phyloP scores from a whole-genome alignment of 2,329 filamentous ascomycete species.

The Ramularia endophylla region DNA sequence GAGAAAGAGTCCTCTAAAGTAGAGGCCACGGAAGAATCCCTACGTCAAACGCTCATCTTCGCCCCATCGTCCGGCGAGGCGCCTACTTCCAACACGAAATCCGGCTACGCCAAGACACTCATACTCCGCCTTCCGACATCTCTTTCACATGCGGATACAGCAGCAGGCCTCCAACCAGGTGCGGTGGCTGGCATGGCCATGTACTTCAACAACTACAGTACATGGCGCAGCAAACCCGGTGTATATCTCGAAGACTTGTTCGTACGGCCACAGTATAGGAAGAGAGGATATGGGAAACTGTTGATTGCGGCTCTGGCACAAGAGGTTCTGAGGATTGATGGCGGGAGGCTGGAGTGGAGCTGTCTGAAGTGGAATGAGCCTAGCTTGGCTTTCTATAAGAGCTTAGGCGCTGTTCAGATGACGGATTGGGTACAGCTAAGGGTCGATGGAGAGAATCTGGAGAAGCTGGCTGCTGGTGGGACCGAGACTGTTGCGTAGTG shows the following conservation, averaged over 20 bases:
- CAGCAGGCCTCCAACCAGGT: slow-evolving; percentile 24
- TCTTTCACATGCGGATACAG: slow-evolving; percentile 17
- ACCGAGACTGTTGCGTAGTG: no score
- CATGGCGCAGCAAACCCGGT: slow-evolving; percentile 80
- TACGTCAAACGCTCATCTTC: slow-evolving; percentile 73
- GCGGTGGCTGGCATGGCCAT: slow-evolving; percentile 70
- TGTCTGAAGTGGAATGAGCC: slow-evolving; percentile 92
- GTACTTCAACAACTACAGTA: slow-evolving; percentile 95
- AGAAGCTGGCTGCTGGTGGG: slow-evolving; percentile 60
- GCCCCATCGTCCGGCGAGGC: slow-evolving; percentile 40
- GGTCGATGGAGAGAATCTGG: slow-evolving; percentile 61
- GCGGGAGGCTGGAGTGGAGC: slow-evolving; percentile 78
- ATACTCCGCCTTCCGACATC: slow-evolving; percentile 50
- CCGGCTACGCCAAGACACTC: slow-evolving; percentile 69
- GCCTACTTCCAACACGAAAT: slow-evolving; percentile 33
- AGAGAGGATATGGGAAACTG: slow-evolving; percentile 71
- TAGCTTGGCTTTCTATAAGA: slow-evolving; percentile 76
- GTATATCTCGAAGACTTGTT: slow-evolving; percentile 96
- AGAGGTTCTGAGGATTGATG: slow-evolving; percentile 66
- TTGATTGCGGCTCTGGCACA: slow-evolving; percentile 72
- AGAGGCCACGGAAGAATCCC: slow-evolving; percentile 68
- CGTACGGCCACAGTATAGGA: slow-evolving; percentile 64
- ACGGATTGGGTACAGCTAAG: slow-evolving; percentile 70
- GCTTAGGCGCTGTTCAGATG: slow-evolving; percentile 58
- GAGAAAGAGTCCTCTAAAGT: slow-evolving; percentile 71